phyloP scores from a whole-genome alignment of 1,139 yeast species.

The Kurtzmaniella quercitrusa region DNA sequence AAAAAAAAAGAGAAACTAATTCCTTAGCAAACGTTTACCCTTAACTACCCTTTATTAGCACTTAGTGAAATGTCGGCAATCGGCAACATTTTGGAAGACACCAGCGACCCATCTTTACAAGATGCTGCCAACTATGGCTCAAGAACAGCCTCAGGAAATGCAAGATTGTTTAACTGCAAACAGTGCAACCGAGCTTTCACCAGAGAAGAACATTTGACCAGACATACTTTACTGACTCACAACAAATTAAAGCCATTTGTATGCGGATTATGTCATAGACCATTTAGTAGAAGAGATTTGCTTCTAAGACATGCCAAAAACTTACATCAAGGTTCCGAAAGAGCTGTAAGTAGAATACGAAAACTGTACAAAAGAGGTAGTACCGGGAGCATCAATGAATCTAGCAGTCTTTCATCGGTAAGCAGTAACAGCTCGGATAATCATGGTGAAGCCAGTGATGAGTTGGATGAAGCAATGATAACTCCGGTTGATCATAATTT shows the following conservation, averaged over 20 bases:
- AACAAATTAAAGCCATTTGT: slow-evolving; percentile 44
- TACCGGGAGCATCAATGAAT: slow-evolving; percentile 13
- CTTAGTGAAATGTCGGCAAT: slow-evolving; percentile 8
- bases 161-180: slow-evolving; percentile 40
- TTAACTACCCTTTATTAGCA: too few species aligned
- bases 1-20: too few species aligned
- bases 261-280: slow-evolving; percentile 29
- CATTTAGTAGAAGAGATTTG: slow-evolving; percentile 28
- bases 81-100: slow-evolving; percentile 2
- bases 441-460: slow-evolving; percentile 12
- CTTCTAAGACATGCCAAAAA: slow-evolving; percentile 30
- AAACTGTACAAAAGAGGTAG: slow-evolving; percentile 30
- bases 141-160: slow-evolving; percentile 43
- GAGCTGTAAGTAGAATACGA: slow-evolving; percentile 43
- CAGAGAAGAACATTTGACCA: slow-evolving; percentile 44
- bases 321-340: slow-evolving; percentile 29
- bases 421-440: slow-evolving; percentile 4
- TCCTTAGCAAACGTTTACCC: too few species aligned
- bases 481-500: neutral
- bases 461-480: slow-evolving; percentile 2
- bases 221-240: slow-evolving; percentile 44
- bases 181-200: slow-evolving; percentile 46
- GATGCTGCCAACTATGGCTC: slow-evolving; percentile 32
- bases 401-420: slow-evolving; percentile 1
- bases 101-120: slow-evolving; percentile 1